Base-by-base conservation (phyloP, 768 basidiomycete genomes). In the Steccherinum ochraceum region DNA sequence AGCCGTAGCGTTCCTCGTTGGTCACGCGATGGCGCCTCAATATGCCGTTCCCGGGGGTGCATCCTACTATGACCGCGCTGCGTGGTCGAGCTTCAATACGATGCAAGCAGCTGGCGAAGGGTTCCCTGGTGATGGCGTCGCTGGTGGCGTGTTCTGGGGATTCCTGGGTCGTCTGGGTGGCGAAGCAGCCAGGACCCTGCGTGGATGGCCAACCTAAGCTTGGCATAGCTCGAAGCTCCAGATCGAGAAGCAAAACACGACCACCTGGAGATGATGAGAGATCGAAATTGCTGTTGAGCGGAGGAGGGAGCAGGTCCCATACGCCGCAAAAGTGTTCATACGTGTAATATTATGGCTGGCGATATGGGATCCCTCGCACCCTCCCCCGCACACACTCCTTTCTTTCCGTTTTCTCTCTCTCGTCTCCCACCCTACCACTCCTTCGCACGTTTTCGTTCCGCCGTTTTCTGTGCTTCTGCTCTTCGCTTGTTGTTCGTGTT, bases 81-180 rank as follows among this genome's bases (percentile, higher is more conserved):
- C 85, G 23, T 92, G 89, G 89, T 74, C 73, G 50, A 84, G 81
- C 63, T 89, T 88, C 68, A 90, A 91, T 61, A 69, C 78, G 11
- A 76, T 92, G 70, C 78, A 79, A 46, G 78, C 75, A 10, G 75
- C 73, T 0, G 86, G 86, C 0, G 88, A 89, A 60, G 88, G 89
- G 24, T 86, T 88, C 56, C 54, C 62, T 10, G 56, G 56, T 12
- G 83, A 83, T 56, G 74, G 78, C 26, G 21, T 23, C 11, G 78
- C 83, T 1, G 72, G 76, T 18, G 77, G 77, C 11, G 72, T 47
- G 39, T 45, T 89, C 42, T 89, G 86, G 86, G 78, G 70, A 52
- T 73, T 89, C 56, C 59, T 91, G 48, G 86, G 85, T 12, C 70
- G 84, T 12, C 77, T 91, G 10, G 83, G 83, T 3, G 83, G 83